phyloP scores from a whole-genome alignment of 805 yeast species.

The Kuraishia hungarica region DNA sequence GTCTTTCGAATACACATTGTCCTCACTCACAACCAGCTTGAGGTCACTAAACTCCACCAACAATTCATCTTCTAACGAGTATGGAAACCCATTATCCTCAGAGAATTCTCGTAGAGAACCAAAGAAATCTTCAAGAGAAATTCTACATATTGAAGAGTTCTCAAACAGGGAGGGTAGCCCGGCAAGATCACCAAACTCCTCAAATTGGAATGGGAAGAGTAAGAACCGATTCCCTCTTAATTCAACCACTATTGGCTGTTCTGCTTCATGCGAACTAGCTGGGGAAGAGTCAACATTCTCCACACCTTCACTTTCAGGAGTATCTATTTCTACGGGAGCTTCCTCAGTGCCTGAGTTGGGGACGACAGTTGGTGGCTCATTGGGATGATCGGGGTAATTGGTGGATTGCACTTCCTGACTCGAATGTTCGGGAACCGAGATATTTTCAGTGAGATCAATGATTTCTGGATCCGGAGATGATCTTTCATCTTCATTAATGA shows the following conservation, averaged over 20 bases:
- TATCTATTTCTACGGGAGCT: neutral
- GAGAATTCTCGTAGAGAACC: slow-evolving; percentile 4
- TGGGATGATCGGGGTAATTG: too few species aligned
- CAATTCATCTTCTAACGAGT: slow-evolving; percentile 6
- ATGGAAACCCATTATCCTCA: slow-evolving; percentile 5
- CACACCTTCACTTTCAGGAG: neutral
- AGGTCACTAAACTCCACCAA: slow-evolving; percentile 13
- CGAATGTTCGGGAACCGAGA: neutral
- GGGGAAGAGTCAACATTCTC: neutral
- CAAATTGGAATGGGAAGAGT: neutral
- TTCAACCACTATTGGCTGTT: neutral
- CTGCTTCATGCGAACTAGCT: neutral
- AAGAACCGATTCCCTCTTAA: neutral
- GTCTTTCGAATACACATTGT: slow-evolving; percentile 10
- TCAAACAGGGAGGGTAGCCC: slow-evolving; percentile 10
- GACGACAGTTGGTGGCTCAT: too few species aligned
- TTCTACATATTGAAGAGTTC: slow-evolving; percentile 13
- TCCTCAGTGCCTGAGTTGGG: neutral
- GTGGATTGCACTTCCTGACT: neutral
- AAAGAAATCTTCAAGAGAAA: slow-evolving; percentile 5
- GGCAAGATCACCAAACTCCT: neutral
- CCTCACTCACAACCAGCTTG: slow-evolving; percentile 16
- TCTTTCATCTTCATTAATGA: slow-evolving; percentile 2
- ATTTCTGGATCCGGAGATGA: neutral
- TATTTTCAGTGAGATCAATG: neutral